Percentiles rank a stretch among this genome's conserved stretches.
Conservation (phyloP, 352 stramenopile genomes). For the Phytophthora lateralis region DNA sequence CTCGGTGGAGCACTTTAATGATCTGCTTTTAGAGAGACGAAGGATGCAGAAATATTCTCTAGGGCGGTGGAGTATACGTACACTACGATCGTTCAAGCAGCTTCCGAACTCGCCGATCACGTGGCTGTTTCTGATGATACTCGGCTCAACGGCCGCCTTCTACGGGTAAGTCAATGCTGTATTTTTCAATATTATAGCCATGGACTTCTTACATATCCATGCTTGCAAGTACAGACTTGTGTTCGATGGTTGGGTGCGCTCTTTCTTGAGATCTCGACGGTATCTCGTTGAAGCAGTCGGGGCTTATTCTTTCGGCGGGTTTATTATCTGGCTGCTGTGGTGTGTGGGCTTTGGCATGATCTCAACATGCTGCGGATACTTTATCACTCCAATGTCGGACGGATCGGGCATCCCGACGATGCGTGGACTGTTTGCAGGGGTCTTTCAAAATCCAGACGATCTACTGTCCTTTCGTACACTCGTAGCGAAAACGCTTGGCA, state of each 20-base stretch:
- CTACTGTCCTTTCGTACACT: slow-evolving; percentile 73
- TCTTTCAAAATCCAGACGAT: slow-evolving; percentile 76
- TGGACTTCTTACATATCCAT: neutral
- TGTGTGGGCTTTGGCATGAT: slow-evolving; percentile 56
- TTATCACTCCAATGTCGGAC: slow-evolving; percentile 63
- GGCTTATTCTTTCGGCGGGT: slow-evolving; percentile 60
- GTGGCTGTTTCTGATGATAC: slow-evolving; percentile 75
- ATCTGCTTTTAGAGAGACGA: slow-evolving; percentile 61
- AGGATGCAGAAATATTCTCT: slow-evolving; percentile 59
- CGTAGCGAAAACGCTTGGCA: slow-evolving; percentile 71
- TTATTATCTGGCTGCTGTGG: slow-evolving; percentile 75
- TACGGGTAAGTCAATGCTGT: slow-evolving; percentile 50
- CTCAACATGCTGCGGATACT: slow-evolving; percentile 66
- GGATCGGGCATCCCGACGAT: slow-evolving; percentile 82
- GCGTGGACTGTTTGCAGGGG: slow-evolving; percentile 79
- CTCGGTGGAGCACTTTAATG: slow-evolving; percentile 73
- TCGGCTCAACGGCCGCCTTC: slow-evolving; percentile 61
- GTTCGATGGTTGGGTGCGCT: slow-evolving; percentile 71
- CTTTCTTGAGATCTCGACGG: slow-evolving; percentile 59
- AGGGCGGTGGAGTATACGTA: slow-evolving; percentile 62
- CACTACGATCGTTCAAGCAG: slow-evolving; percentile 73
- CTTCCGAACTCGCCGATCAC: slow-evolving; percentile 81
- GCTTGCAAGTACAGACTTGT: slow-evolving; percentile 41
- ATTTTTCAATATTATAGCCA: no score
- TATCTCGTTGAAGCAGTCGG: slow-evolving; percentile 56